Evolutionary conservation across 2,329 filamentous ascomycete species (phyloP).

Genomic region (Venturia oleaginea): DNA sequence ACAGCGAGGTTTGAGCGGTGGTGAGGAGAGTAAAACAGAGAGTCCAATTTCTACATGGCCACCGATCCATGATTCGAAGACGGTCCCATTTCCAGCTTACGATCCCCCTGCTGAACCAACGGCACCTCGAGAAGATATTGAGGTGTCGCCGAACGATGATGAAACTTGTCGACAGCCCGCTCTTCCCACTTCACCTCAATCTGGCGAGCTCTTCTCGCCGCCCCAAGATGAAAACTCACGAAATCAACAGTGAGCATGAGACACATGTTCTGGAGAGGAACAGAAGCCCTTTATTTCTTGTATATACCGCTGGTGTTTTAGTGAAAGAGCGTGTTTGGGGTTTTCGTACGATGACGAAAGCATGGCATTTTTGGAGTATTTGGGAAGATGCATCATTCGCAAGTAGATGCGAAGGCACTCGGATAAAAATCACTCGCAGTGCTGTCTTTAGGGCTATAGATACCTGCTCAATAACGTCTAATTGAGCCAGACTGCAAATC

Average conservation of each 20-base stretch:
- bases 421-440: not conserved
- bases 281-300: not conserved
- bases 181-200: not conserved
- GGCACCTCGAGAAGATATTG: not conserved
- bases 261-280: not conserved
- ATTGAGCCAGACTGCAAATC: not conserved
- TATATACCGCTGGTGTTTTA: conserved; percentile 3
- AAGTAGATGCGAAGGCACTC: not conserved
- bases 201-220: not conserved
- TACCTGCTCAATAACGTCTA: not conserved
- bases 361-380: not conserved
- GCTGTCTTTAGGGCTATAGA: not conserved
- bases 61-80: not conserved
- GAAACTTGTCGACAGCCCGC: not conserved
- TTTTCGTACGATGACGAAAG: not conserved
- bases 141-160: not conserved
- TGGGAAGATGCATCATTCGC: not conserved
- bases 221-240: not conserved
- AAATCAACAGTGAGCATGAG: not conserved
- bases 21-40: conserved; percentile 1
- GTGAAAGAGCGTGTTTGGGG: not conserved
- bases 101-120: not conserved
- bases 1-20: conserved; percentile 40
- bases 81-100: conserved; percentile 10
- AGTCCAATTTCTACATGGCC: not conserved